Evolutionary conservation across 2,329 filamentous ascomycete species (phyloP).

Genomic region (Trichothecium sympodiale): DNA sequence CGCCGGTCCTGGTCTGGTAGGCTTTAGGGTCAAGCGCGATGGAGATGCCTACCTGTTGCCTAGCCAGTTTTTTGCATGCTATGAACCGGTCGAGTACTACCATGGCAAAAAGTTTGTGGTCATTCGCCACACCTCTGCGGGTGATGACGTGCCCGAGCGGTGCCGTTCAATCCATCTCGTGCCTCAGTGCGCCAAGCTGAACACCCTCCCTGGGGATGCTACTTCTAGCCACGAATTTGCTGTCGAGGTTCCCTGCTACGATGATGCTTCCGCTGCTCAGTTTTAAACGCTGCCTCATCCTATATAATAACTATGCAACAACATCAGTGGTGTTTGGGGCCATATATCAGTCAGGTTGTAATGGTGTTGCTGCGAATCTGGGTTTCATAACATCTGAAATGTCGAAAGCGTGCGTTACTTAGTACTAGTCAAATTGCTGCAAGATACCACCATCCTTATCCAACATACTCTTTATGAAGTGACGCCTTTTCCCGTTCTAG

Average conservation of each 20-base stretch:
- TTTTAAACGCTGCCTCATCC: no score
- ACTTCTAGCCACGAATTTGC: conserved; percentile 27
- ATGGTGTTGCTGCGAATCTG: no score
- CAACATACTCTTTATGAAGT: no score
- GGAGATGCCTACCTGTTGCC: conserved; percentile 14
- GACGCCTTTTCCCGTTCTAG: no score
- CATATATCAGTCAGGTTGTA: no score
- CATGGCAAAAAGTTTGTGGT: conserved; percentile 20
- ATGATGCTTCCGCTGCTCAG: conserved; percentile 16
- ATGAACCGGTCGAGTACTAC: conserved; percentile 30
- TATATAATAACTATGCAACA: no score
- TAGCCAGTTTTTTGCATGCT: conserved; percentile 29
- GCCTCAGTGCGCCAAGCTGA: conserved; percentile 29
- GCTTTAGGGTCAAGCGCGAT: conserved; percentile 11
- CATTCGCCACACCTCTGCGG: conserved; percentile 24
- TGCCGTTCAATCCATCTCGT: conserved; percentile 32
- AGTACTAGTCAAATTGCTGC: no score
- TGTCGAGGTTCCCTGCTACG: conserved; percentile 26
- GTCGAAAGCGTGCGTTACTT: no score
- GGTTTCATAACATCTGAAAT: no score
- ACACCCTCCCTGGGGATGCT: conserved; percentile 22
- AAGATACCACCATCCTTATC: no score
- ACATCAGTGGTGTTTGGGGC: no score
- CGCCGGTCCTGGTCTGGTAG: conserved; percentile 23
- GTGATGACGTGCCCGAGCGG: conserved; percentile 19